phyloP scores from a whole-genome alignment of 2,329 filamentous ascomycete genomes.

The Ceratocystis cacaofunesta region DNA sequence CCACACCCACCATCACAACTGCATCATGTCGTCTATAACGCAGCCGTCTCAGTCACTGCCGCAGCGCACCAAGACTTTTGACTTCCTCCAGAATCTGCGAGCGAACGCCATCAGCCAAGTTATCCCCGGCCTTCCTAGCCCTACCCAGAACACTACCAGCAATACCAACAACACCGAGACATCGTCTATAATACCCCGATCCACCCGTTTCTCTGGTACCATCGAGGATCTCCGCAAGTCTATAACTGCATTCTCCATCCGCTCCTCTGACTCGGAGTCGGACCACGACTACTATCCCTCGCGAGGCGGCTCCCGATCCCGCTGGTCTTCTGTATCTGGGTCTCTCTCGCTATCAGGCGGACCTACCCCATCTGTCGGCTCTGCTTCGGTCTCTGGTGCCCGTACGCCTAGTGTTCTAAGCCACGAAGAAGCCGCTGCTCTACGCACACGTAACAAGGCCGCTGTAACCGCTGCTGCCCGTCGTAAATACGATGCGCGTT shows the following conservation, averaged over 20 bases:
- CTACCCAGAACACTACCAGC: background rate
- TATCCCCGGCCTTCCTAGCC: conserved; percentile 9
- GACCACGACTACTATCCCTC: conserved; percentile 15
- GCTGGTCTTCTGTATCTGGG: conserved; percentile 15
- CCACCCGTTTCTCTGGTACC: conserved; percentile 14
- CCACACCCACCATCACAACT: background rate
- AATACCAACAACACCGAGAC: background rate
- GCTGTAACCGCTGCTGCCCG: conserved; percentile 2
- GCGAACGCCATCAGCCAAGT: conserved; percentile 7
- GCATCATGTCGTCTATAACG: conserved; percentile 2
- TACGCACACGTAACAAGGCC: conserved; percentile 5
- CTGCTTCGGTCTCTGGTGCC: background rate
- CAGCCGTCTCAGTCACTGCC: conserved; percentile 1
- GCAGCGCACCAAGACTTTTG: conserved; percentile 13
- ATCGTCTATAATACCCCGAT: conserved; percentile 9
- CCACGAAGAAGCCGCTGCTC: background rate
- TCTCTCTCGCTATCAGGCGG: conserved; percentile 2
- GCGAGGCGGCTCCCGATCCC: background rate
- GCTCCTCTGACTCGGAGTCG: conserved; percentile 14
- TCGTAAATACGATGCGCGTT: conserved; percentile 11
- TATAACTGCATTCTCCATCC: conserved; percentile 17
- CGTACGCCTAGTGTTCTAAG: conserved; percentile 1
- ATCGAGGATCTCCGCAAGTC: conserved; percentile 18
- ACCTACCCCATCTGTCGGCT: background rate
- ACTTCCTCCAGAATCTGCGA: conserved; percentile 13